Base-by-base conservation (phyloP, 2,329 filamentous ascomycete species). In the Hypoxylon sp. region DNA sequence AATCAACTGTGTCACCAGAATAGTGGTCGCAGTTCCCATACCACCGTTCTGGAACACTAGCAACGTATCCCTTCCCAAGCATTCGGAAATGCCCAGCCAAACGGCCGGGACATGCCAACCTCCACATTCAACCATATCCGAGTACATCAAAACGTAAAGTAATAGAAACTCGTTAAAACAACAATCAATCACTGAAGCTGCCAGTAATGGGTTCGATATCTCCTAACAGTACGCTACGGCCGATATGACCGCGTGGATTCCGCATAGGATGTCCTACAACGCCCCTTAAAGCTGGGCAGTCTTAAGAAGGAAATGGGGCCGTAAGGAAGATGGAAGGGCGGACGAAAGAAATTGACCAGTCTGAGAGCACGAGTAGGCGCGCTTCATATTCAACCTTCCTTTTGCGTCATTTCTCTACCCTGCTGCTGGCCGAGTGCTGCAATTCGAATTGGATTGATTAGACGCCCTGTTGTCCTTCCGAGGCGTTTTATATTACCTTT, bases 1-100 rank as follows among this genome's bases (percentile, higher is more conserved):
- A 67, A 69, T 67, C 61, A 67, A 47, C 56, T 53, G 61, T 62
- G 52, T 65, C 67, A 63, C 67, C 67, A 59, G n/a, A 57, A 50
- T 47, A 52, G 19, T 60, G 64, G 64, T 52, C 58, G 51, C 29
- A 46, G 30, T 59, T 39, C 45, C 58, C 48, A 60, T 67, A 46
- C 67, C 67, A 34, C 55, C 51, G 45, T 67, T 54, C 54, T 52
- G 64, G 67, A 58, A 65, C 64, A 63, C 56, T 58, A 64, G 27
- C 34, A 63, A 48, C 29, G 58, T 65, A 61, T 59, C 51, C 51
- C 47, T 63, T 69, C 55, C 66, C 63, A 54, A 58, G n/a, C 30
- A 41, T 43, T 64, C 53, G 63, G 67, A 54, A 48, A 50, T 51
- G 23, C 27, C 34, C 32, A 59, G 14, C 43, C 32, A 54, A 65